Percentiles rank a stretch among this genome's conserved stretches.
Conservation (phyloP, 441 rosid species). For the California macrophylla region DNA sequence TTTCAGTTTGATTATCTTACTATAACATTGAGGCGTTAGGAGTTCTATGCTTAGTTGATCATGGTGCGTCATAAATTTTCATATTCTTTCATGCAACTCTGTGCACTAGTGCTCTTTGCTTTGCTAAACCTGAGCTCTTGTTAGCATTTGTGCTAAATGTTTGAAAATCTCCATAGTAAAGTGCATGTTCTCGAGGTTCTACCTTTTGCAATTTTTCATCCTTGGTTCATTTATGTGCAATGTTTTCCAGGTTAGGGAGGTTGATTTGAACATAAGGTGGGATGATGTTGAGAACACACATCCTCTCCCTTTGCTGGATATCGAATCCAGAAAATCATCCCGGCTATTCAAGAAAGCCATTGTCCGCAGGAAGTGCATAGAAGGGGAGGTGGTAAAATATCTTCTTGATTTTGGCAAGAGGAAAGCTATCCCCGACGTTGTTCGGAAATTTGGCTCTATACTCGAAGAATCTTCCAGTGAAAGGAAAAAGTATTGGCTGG, state of each 20-base stretch:
- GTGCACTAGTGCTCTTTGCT: neutral
- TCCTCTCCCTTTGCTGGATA: conserved; percentile 46
- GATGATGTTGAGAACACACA: conserved; percentile 69
- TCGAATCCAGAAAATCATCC: conserved; percentile 59
- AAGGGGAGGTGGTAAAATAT: conserved; percentile 52
- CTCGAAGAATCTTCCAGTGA: conserved; percentile 82
- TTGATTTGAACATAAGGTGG: conserved; percentile 71
- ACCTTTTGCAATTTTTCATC: neutral
- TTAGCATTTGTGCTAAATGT: neutral
- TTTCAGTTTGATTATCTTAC: neutral
- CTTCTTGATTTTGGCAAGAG: conserved; percentile 98
- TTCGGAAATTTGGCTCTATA: conserved; percentile 49
- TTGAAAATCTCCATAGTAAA: neutral
- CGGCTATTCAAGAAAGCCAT: conserved; percentile 80
- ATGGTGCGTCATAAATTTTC: neutral
- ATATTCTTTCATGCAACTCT: neutral
- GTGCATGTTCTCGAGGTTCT: neutral
- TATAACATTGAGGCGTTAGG: neutral
- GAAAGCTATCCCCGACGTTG: conserved; percentile 69
- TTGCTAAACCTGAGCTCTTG: neutral
- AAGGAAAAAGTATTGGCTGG: conserved; percentile 83
- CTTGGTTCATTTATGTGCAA: neutral
- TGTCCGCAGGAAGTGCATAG: conserved; percentile 62
- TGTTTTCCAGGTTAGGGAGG: conserved; percentile 65
- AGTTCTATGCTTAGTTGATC: neutral